Evolutionary conservation across 768 basidiomycete species (phyloP).

Genomic region (Dioszegia aurantiaca): DNA sequence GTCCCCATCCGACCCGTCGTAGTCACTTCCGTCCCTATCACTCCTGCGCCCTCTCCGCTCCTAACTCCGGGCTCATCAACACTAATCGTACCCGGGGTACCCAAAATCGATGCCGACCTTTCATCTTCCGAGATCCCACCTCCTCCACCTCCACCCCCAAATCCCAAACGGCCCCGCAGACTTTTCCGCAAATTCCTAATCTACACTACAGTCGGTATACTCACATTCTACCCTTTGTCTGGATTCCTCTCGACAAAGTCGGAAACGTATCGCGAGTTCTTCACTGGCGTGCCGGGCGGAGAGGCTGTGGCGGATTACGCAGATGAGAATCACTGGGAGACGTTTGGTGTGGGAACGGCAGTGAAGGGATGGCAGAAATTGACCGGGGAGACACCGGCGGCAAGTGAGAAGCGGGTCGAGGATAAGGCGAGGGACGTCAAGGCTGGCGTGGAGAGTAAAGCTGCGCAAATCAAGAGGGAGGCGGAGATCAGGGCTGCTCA

Average conservation of each 20-base stretch:
- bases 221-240: conserved; percentile 79
- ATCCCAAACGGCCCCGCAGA: conserved; percentile 25
- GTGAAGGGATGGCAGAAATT: conserved; percentile 41
- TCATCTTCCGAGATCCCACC: conserved; percentile 6
- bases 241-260: conserved; percentile 73
- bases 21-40: conserved; percentile 25
- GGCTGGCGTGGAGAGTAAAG: conserved; percentile 20
- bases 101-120: not conserved
- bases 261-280: conserved; percentile 79
- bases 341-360: conserved; percentile 57
- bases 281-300: conserved; percentile 77
- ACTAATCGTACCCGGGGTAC: not conserved
- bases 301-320: conserved; percentile 74
- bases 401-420: not conserved
- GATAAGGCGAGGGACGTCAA: conserved; percentile 7
- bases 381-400: no score
- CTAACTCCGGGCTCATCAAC: conserved; percentile 33
- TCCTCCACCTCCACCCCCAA: conserved; percentile 32
- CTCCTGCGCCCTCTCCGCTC: conserved; percentile 6
- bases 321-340: conserved; percentile 73
- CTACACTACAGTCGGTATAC: conserved; percentile 65
- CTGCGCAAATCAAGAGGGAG: conserved; percentile 1
- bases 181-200: conserved; percentile 64
- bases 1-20: conserved; percentile 35
- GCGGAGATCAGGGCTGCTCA: conserved; percentile 10